Base-by-base conservation (phyloP, 2,329 filamentous ascomycete genomes). In the Kalmusia sp. region DNA sequence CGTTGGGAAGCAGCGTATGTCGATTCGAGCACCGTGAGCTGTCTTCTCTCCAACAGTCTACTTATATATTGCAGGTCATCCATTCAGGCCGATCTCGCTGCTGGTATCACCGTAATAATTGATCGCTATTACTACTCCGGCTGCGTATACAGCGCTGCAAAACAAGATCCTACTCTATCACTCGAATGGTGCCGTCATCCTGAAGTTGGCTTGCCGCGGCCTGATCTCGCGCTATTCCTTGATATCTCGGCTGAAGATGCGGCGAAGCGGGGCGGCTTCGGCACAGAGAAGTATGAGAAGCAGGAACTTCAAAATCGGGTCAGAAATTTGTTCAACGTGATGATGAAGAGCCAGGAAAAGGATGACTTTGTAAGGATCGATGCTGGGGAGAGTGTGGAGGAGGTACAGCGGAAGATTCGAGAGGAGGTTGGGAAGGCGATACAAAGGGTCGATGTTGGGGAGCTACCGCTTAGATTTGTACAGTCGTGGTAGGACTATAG, bases 111-210 rank as follows among this genome's bases (percentile, higher is more conserved):
- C 0, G 82, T 99, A 27, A 80, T 99, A 33, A 87, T 93, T 62
- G 95, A 99, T 75, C 87, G 95, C 41, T 99, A 98, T 78, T 96
- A 96, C 72, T 93, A 96, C 79, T 95, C 90, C 17, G 95, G 95
- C 49, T 90, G 93, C 52, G 92, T 97, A 44, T 99, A 98, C 78
- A 92, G 88, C 21, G 91, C 92, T 0, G 93, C 95, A 3, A 98
- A 98, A 71, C 81, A 85, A 38, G 91, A 91, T 62, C 84, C 87
- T 0, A 74, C 79, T 2, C 82, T 97, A 11, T 79, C 83, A 0
- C 79, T 97, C 0, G 76, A 83, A 0, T 99, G 95, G 93, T 92
- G 92, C 6, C 87, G 91, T 62, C 83, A 87, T 14, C 91, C 93
- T 1, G 95, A 98, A 65, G 83, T 91, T 12, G 93, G 93, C 0